Conservation (phyloP, 2,329 filamentous ascomycete species). For the Aspergillus uvarum region DNA sequence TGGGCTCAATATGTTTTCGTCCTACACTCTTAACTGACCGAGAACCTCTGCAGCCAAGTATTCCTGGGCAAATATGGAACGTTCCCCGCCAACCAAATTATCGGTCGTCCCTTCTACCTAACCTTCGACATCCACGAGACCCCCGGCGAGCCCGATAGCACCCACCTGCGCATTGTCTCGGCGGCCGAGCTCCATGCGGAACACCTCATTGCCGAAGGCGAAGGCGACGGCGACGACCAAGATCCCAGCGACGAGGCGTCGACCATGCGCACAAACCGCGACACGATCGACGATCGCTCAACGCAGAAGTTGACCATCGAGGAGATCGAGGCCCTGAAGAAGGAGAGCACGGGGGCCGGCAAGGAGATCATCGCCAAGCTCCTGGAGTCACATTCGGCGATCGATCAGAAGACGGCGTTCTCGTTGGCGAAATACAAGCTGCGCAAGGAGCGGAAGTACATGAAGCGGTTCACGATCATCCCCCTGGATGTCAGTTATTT, state of each 20-base stretch:
- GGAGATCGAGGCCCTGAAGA: constrained; percentile 71
- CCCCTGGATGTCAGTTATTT: constrained; percentile 78
- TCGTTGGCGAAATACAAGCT: constrained; percentile 95
- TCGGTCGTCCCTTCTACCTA: constrained; percentile 86
- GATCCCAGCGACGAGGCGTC: constrained; percentile 40
- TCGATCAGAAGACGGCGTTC: constrained; percentile 93
- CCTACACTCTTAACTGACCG: constrained; percentile 10
- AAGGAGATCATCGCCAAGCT: constrained; percentile 92
- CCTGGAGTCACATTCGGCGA: constrained; percentile 79
- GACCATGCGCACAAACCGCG: constrained; percentile 61
- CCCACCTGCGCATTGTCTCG: constrained; percentile 71
- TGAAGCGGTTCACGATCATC: constrained; percentile 80
- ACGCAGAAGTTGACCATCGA: constrained; percentile 73
- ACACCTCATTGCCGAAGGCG: constrained; percentile 56
- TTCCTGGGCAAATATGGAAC: constrained; percentile 89
- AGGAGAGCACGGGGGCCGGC: constrained; percentile 72
- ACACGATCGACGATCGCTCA: constrained; percentile 62
- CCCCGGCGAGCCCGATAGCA: constrained; percentile 62
- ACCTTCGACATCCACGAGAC: constrained; percentile 87
- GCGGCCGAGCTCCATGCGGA: constrained; percentile 82
- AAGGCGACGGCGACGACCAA: constrained; percentile 38
- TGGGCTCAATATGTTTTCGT: constrained; percentile 17
- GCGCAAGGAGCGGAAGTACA: constrained; percentile 89
- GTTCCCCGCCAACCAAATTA: constrained; percentile 83
- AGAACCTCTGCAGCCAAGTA: constrained; percentile 61